Percentiles rank a stretch among this genome's conserved stretches.
Conservation (phyloP, 164 flowering plant genomes). For the Warburgia ugandensis region DNA sequence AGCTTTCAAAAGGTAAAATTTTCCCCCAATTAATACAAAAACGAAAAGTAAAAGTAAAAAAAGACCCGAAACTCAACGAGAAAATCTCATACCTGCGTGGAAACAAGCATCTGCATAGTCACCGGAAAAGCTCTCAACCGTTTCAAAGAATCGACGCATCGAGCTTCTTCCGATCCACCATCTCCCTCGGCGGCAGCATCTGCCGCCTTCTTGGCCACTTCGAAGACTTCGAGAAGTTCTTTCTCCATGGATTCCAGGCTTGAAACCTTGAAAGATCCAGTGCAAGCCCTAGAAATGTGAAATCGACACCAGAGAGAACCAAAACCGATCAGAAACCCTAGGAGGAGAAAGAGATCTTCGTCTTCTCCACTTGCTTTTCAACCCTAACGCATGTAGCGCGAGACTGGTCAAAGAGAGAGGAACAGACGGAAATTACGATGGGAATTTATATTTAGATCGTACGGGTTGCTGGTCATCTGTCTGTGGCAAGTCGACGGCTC, state of each 20-base stretch:
- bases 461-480: too few relatives aligned
- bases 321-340: too few relatives aligned
- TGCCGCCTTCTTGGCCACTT: slow-evolving; percentile 75
- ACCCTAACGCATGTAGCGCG: too few relatives aligned
- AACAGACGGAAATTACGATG: too few relatives aligned
- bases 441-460: too few relatives aligned
- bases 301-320: too few relatives aligned
- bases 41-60: background rate
- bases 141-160: slow-evolving; percentile 63
- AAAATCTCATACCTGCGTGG: slow-evolving; percentile 49
- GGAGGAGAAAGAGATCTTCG: too few relatives aligned
- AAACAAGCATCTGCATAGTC: slow-evolving; percentile 53
- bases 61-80: background rate
- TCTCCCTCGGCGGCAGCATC: slow-evolving; percentile 42
- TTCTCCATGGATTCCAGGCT: slow-evolving; percentile 41
- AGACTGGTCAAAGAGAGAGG: too few relatives aligned
- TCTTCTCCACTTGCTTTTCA: too few relatives aligned
- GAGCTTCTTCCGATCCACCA: slow-evolving; percentile 49
- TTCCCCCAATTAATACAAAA: background rate
- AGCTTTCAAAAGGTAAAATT: too few relatives aligned
- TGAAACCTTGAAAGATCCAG: background rate
- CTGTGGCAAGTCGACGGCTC: too few relatives aligned
- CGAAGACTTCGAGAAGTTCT: slow-evolving; percentile 69
- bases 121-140: slow-evolving; percentile 61
- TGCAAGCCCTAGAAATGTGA: too few relatives aligned